Evolutionary conservation across 75 land plant genomes (phyloP).

Genomic region (Sequoiadendron giganteum): DNA sequence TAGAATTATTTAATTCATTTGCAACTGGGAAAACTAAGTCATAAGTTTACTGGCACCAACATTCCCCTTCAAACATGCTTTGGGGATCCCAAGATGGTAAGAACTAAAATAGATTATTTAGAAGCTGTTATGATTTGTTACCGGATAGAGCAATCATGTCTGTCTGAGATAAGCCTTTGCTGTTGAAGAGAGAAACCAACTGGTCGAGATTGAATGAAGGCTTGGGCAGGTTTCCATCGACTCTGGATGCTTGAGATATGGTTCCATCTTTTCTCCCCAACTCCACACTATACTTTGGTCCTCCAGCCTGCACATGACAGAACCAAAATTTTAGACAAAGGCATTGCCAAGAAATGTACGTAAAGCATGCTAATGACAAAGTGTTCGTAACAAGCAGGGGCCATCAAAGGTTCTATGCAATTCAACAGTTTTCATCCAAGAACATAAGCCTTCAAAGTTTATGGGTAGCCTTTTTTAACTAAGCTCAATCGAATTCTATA

Average conservation of each 20-base stretch:
- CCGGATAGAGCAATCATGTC: slow-evolving; percentile 77
- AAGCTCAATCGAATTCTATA: background rate
- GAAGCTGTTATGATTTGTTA: background rate
- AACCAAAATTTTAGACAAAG: background rate
- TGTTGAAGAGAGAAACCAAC: slow-evolving; percentile 30
- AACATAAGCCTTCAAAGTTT: too few species aligned
- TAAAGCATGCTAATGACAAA: background rate
- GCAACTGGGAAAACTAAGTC: background rate
- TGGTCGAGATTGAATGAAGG: slow-evolving; percentile 37
- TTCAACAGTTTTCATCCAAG: too few species aligned
- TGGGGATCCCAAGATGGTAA: background rate
- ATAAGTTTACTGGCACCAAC: background rate
- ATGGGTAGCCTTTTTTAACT: background rate
- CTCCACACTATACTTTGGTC: slow-evolving; percentile 40
- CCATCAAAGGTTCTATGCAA: too few species aligned
- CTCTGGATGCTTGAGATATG: slow-evolving; percentile 35
- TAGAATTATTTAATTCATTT: too few species aligned
- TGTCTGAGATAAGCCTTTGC: slow-evolving; percentile 29
- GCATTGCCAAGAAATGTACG: background rate
- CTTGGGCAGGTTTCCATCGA: slow-evolving; percentile 34
- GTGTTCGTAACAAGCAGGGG: background rate
- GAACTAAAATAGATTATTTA: background rate
- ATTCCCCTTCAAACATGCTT: background rate
- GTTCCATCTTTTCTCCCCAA: slow-evolving; percentile 55
- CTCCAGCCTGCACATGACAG: slow-evolving; percentile 31